Evolutionary conservation across 495 filamentous ascomycete species (phyloP).

Genomic region (Lasiosphaeria miniovina): DNA sequence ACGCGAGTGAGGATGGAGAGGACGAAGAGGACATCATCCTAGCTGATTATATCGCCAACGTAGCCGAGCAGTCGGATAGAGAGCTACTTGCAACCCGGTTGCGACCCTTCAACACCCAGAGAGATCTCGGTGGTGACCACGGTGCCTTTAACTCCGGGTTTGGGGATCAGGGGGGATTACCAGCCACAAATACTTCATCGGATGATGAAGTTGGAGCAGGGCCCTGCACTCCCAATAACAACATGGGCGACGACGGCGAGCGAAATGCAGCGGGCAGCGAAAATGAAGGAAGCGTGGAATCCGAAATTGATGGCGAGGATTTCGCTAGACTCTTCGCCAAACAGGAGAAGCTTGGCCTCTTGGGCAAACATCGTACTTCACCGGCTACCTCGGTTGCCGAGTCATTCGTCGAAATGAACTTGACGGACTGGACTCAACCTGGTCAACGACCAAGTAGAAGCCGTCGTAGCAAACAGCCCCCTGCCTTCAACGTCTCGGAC

Average conservation of each 20-base stretch:
- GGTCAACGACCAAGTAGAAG: constrained; percentile 54
- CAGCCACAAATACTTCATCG: neutral
- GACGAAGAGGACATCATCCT: constrained; percentile 60
- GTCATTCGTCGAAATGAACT: constrained; percentile 73
- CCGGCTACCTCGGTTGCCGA: constrained; percentile 56
- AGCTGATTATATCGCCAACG: constrained; percentile 77
- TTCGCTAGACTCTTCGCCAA: constrained; percentile 60
- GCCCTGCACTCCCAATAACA: constrained; percentile 24
- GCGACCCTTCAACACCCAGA: constrained; percentile 29
- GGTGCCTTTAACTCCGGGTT: constrained; percentile 22
- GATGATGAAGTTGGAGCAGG: constrained; percentile 29
- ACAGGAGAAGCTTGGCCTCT: constrained; percentile 65
- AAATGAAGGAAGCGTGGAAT: constrained; percentile 31
- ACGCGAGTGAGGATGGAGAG: constrained; percentile 28
- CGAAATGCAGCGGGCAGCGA: constrained; percentile 34
- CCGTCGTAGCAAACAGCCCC: constrained; percentile 48
- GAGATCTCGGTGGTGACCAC: constrained; percentile 49
- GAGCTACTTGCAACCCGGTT: constrained; percentile 24
- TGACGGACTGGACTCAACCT: constrained; percentile 77
- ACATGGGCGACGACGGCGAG: constrained; percentile 26
- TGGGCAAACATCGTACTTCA: constrained; percentile 56
- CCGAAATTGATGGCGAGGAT: constrained; percentile 51
- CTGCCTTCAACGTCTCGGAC: constrained; percentile 62
- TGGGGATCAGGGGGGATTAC: constrained; percentile 1
- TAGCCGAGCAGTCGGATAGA: constrained; percentile 43